Percentiles rank a stretch among this genome's conserved stretches.
These are phyloP conservation scores for Ambrosia trifida DNA, from an alignment of 129 eudicot genomes.

Conservation along the genomic window DNA sequence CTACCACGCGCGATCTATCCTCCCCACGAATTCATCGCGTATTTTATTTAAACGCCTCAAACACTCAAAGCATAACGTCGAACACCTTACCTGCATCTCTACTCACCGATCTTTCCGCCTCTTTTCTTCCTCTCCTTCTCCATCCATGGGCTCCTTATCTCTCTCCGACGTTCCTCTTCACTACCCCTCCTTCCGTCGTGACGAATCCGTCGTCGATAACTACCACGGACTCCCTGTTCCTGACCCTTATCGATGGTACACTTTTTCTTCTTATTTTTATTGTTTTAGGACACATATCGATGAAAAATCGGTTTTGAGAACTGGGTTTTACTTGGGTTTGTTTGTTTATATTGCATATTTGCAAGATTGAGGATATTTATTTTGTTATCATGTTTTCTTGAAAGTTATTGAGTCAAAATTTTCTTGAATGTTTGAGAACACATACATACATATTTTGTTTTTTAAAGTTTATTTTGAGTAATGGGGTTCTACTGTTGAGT, in stretches of 20 bases:
- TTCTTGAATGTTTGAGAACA: too few species aligned
- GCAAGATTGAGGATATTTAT: too few species aligned
- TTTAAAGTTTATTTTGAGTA: too few species aligned
- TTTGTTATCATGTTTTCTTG: too few species aligned
- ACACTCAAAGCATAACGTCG: constrained; percentile 26
- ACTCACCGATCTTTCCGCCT: constrained; percentile 22
- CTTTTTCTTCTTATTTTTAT: not conserved
- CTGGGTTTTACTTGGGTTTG: too few species aligned
- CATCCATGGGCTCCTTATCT: constrained; percentile 67
- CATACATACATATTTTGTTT: too few species aligned
- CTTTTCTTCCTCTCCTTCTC: constrained; percentile 13
- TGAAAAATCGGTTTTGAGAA: too few species aligned
- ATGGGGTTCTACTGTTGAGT: too few species aligned
- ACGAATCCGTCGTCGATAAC: constrained; percentile 76
- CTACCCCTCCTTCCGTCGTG: constrained; percentile 74
- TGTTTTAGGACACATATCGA: not conserved
- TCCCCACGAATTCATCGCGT: constrained; percentile 26
- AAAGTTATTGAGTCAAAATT: too few species aligned
- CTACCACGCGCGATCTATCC: constrained; percentile 27
- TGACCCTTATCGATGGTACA: constrained; percentile 94
- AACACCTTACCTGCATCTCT: constrained; percentile 23
- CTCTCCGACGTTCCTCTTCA: constrained; percentile 38
- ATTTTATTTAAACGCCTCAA: constrained; percentile 18
- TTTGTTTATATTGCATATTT: too few species aligned
- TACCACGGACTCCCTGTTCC: constrained; percentile 81